Base-by-base conservation (phyloP, 495 filamentous ascomycete species). In the Tuber aestivum region DNA sequence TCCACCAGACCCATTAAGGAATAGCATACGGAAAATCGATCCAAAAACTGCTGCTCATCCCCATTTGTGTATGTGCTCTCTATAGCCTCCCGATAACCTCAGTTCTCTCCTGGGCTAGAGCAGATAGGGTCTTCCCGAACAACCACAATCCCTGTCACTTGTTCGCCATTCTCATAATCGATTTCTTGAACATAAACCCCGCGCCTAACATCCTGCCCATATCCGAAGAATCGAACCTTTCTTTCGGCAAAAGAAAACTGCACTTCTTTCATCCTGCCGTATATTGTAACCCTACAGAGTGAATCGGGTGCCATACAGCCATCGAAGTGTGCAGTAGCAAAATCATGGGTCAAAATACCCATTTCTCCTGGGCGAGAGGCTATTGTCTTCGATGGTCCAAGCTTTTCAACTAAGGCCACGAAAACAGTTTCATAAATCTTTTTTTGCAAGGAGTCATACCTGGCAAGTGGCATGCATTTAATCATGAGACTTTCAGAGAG, bases 251-350 rank as follows among this genome's bases (percentile, higher is more conserved):
- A 83, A 2, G 73, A 76, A 50, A 83, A 83, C 32, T 72, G 78
- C n/a, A 83, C 81, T 2, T 81, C 81, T 41, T 74, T 72, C 81
- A 83, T 82, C 9, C 72, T 72, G 7, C 81, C 70, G 44, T 79
- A 83, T 70, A 79, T 79, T 16, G 73, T 79, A 44, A 83, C 71
- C 41, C 68, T 71, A 40, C 69, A 37, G 21, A 83, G 37, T 20
- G 41, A 70, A n/a, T 69, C 16, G 38, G 83, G 65, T 3, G 42
- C 14, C 23, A 78, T 79, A 81, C 81, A 83, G 56, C 81, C 81
- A 71, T 71, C 74, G 65, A 70, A 83, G 10, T 77, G 48, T 21
- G 68, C 61, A 10, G 71, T 44, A 69, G 27, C 70, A 38, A 71
- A 68, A 21, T 69, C 73, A 35, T 70, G 72, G 37, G 80, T 65